Evolutionary conservation across 1,139 yeast genomes (phyloP).

Genomic region (Blastobotrys petasosporus): DNA sequence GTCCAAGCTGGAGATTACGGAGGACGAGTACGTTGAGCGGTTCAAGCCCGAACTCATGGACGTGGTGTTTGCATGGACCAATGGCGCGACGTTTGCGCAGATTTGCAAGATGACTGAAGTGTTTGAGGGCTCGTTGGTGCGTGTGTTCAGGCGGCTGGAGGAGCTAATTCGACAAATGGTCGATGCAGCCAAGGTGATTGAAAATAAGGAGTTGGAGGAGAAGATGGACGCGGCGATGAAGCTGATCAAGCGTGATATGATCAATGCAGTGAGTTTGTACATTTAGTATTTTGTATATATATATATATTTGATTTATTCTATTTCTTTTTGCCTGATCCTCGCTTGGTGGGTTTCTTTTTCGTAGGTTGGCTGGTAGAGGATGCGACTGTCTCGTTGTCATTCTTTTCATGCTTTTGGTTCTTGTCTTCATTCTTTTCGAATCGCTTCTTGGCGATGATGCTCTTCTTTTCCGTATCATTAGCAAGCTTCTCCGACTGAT

Average conservation of each 20-base stretch:
- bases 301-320: not conserved
- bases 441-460: slow-evolving; percentile 42
- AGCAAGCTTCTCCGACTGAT: slow-evolving; percentile 53
- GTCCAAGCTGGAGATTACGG: slow-evolving; percentile 81
- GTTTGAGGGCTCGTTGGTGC: slow-evolving; percentile 90
- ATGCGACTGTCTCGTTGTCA: slow-evolving; percentile 19
- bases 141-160: slow-evolving; percentile 90
- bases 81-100: slow-evolving; percentile 92
- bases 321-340: not conserved
- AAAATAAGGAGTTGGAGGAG: slow-evolving; percentile 74
- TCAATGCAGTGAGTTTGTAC: slow-evolving; percentile 91
- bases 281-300: slow-evolving; percentile 31
- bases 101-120: slow-evolving; percentile 98
- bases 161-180: slow-evolving; percentile 88
- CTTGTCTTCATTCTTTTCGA: slow-evolving; percentile 15
- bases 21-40: slow-evolving; percentile 84
- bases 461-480: slow-evolving; percentile 58
- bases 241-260: slow-evolving; percentile 90
- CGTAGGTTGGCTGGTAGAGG: not conserved
- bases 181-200: slow-evolving; percentile 87
- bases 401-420: slow-evolving; percentile 15
- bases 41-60: slow-evolving; percentile 95
- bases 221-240: slow-evolving; percentile 85
- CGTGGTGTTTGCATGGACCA: slow-evolving; percentile 94
- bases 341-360: not conserved